Evolutionary conservation across 805 yeast species (phyloP).

Genomic region (Ogataea methylovora): DNA sequence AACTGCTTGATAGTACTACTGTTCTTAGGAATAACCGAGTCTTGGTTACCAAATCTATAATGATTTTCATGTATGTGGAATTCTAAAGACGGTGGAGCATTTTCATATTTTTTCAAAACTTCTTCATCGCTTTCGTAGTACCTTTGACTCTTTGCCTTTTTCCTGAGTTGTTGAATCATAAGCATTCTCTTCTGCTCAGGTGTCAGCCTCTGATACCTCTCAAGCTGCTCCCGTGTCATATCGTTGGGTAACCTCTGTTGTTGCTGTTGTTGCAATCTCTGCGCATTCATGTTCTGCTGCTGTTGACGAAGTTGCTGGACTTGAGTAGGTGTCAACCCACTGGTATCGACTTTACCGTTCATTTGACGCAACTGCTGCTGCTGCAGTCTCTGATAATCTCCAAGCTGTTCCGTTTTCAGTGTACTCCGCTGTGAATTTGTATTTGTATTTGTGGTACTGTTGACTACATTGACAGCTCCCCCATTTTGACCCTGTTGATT

Average conservation of each 20-base stretch:
- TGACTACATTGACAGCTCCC: too few species aligned
- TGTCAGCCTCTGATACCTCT: slow-evolving; percentile 22
- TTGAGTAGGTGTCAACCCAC: background rate
- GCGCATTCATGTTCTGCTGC: background rate
- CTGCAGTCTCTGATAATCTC: slow-evolving; percentile 1
- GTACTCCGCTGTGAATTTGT: too few species aligned
- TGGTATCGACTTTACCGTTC: background rate
- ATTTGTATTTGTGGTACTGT: too few species aligned
- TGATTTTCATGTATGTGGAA: slow-evolving; percentile 90
- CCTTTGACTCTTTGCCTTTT: slow-evolving; percentile 39
- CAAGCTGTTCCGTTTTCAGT: too few species aligned
- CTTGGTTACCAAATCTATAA: slow-evolving; percentile 84
- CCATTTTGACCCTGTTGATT: too few species aligned
- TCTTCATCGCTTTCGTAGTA: slow-evolving; percentile 69
- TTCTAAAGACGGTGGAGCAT: slow-evolving; percentile 72
- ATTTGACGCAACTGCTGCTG: slow-evolving; percentile 2
- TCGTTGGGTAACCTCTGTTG: background rate
- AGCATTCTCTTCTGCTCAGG: slow-evolving; percentile 35
- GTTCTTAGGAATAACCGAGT: slow-evolving; percentile 75
- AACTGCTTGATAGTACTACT: slow-evolving; percentile 76
- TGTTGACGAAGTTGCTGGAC: background rate
- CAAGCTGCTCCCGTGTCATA: slow-evolving; percentile 12
- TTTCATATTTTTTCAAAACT: slow-evolving; percentile 67
- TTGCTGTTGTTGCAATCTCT: background rate
- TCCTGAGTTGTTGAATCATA: slow-evolving; percentile 33